Conservation (phyloP, 2,329 filamentous ascomycete species). For the Clarireedia hainanense region DNA sequence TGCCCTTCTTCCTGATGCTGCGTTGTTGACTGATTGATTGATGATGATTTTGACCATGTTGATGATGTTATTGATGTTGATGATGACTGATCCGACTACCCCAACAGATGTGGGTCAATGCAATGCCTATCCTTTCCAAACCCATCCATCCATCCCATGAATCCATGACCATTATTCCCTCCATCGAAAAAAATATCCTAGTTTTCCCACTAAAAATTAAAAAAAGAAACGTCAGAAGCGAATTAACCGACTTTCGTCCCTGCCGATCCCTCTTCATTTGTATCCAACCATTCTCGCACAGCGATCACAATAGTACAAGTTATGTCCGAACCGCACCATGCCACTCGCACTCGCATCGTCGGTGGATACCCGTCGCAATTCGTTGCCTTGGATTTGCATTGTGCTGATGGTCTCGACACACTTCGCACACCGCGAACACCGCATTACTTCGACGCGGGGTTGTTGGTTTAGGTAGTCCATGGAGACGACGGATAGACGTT, state of each 20-base stretch:
- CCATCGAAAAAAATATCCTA: no score
- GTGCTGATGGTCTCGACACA: slow-evolving; percentile 50
- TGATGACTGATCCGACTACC: no score
- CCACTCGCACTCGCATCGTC: slow-evolving; percentile 50
- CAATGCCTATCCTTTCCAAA: no score
- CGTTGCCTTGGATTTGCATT: slow-evolving; percentile 9
- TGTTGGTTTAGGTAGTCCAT: slow-evolving; percentile 12
- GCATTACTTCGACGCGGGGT: slow-evolving; percentile 45
- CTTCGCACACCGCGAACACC: slow-evolving; percentile 54
- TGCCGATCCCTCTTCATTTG: slow-evolving; percentile 38
- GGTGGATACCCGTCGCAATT: slow-evolving; percentile 30
- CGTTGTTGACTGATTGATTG: no score
- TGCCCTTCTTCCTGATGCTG: no score
- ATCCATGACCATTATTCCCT: no score
- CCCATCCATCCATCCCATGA: no score
- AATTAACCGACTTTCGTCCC: not conserved
- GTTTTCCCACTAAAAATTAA: no score
- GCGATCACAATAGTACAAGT: slow-evolving; percentile 58
- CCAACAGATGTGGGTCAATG: no score
- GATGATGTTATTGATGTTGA: no score
- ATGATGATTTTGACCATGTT: no score
- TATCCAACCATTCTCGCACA: slow-evolving; percentile 59
- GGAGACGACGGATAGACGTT: slow-evolving; percentile 11
- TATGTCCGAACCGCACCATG: slow-evolving; percentile 58
- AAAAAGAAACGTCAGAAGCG: not conserved